These are phyloP conservation scores for Chrysosphaeria jannelii DNA, from an alignment of 2,329 filamentous ascomycete species.

Conservation along the genomic window DNA sequence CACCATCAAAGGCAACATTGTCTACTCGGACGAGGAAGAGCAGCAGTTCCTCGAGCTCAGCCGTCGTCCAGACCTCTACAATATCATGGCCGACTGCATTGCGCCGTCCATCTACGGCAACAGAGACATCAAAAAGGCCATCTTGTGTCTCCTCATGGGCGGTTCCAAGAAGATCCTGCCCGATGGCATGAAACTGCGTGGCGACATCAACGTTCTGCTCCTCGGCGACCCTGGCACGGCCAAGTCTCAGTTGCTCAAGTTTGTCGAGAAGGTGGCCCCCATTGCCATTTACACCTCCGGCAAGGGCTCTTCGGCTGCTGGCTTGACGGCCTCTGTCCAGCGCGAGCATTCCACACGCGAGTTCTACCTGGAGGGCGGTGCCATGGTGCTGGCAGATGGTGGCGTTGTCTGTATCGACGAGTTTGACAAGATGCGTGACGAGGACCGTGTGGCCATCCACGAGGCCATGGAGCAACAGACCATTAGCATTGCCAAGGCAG, in stretches of 20 bases:
- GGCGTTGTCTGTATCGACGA: conserved; percentile 97
- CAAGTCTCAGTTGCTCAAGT: conserved; percentile 90
- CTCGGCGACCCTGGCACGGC: conserved; percentile 94
- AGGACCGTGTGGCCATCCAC: conserved; percentile 91
- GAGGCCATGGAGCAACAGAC: conserved; percentile 99
- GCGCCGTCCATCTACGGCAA: conserved; percentile 96
- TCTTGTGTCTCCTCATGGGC: conserved; percentile 73
- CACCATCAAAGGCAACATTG: conserved; percentile 52
- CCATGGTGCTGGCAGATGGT: conserved; percentile 91
- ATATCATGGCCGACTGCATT: conserved; percentile 68
- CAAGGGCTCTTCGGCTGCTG: conserved; percentile 88
- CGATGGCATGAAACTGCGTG: conserved; percentile 89
- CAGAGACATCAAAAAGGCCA: conserved; percentile 85
- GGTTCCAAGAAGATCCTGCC: conserved; percentile 94
- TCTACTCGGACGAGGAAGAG: conserved; percentile 85
- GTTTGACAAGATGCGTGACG: conserved; percentile 98
- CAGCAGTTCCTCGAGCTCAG: conserved; percentile 88
- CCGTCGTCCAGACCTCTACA: conserved; percentile 72
- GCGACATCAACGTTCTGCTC: conserved; percentile 90
- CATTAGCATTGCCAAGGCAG: conserved; percentile 94
- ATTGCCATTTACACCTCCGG: conserved; percentile 97
- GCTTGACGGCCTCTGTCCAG: conserved; percentile 90
- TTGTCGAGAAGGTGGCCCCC: conserved; percentile 83
- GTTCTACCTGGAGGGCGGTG: conserved; percentile 92
- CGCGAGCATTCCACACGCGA: conserved; percentile 74